Conservation (phyloP, 2,329 filamentous ascomycete species). For the Peltaster fructicola region DNA sequence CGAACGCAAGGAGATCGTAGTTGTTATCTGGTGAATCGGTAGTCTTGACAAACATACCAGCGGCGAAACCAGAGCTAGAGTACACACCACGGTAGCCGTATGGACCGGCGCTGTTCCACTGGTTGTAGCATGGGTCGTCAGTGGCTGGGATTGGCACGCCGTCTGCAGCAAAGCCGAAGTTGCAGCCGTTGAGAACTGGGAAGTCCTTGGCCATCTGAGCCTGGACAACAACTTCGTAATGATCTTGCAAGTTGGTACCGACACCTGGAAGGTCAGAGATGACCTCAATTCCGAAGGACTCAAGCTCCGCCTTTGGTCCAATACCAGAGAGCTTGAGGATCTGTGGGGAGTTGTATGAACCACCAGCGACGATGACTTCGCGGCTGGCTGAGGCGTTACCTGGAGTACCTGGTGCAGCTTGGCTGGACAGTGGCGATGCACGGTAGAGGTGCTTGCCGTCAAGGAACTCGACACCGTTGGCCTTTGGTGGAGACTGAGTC, state of each 20-base stretch:
- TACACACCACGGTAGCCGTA: constrained; percentile 25
- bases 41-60: constrained; percentile 27
- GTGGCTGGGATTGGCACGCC: constrained; percentile 6
- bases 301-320: constrained; percentile 35
- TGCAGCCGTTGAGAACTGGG: constrained; percentile 22
- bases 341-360: constrained; percentile 47
- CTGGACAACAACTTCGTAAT: constrained; percentile 36
- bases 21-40: constrained; percentile 25
- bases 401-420: constrained; percentile 17
- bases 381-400: constrained; percentile 26
- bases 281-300: constrained; percentile 33
- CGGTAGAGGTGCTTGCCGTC: constrained; percentile 23
- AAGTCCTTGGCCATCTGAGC: constrained; percentile 24
- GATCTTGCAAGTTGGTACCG: constrained; percentile 46
- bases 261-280: constrained; percentile 42
- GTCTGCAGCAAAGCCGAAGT: constrained; percentile 14
- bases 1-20: constrained; percentile 38
- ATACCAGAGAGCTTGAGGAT: constrained; percentile 47
- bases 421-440: constrained; percentile 20
- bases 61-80: constrained; percentile 35
- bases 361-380: constrained; percentile 31
- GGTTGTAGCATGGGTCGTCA: constrained; percentile 25
- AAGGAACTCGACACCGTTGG: constrained; percentile 26
- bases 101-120: constrained; percentile 23
- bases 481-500: constrained; percentile 34